Evolutionary conservation across 495 filamentous ascomycete species (phyloP), one percentile per base, ranked within the genome.

Genomic region (Entonaema liquescens): DNA sequence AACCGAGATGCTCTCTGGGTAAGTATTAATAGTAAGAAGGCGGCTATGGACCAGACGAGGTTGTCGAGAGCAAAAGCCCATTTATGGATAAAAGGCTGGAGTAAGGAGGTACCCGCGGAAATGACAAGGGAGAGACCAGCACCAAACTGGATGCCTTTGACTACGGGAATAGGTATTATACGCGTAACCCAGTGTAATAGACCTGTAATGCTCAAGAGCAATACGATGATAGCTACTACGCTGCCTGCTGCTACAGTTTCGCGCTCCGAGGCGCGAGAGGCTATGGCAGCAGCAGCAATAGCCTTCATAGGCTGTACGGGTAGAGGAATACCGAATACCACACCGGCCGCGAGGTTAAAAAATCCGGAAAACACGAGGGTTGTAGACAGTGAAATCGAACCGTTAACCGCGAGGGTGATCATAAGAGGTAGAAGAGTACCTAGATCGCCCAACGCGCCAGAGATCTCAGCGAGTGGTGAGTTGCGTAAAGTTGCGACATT

Each of bases 141-240:
- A 25, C 94, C 95, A 52, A 97, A 88, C 79, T 98, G 95, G 73
- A 98, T 97, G 11, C 95, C 95, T 75, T 95, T 97, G 60, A 98
- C 87, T 3, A 98, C 89, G 3, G 93, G 92, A 17, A 92, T 86
- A 1, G 95, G 95, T 25, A 97, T 91, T 7, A 87, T 82, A n/a
- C 82, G 76, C 7, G 89, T 86, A 62, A 92, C 88, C 85, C 89
- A 91, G 52, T 80, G 82, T 7, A 97, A 80, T 9, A 94, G 79
- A 12, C 94, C 90, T 0, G 93, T 96, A 3, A 90, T 64, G 71
- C 91, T 93, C 71, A 97, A 88, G 13, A 96, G 40, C 38, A 94
- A 84, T 29, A 98, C 87, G 58, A 91, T 85, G 12, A 80, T 80
- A 5, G 87, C 87, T 23, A 95, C 92, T 44, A 93, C 90, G 58